These are phyloP conservation scores for Penicillium cinerascens DNA, from an alignment of 495 filamentous ascomycete species.

Conservation along the genomic window DNA sequence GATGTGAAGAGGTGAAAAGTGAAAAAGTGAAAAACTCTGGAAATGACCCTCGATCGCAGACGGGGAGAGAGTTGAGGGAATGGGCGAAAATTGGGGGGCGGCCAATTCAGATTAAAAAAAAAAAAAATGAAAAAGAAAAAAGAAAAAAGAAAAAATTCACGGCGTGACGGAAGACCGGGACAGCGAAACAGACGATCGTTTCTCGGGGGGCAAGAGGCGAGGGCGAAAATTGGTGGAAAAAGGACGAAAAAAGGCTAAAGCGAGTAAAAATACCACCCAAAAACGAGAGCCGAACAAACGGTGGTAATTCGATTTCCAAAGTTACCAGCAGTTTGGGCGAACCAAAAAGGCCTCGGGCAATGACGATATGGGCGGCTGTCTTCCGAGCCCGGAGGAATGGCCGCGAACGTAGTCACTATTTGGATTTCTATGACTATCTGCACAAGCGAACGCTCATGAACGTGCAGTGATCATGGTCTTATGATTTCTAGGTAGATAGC, in stretches of 20 bases:
- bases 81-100: slow-evolving; percentile 10
- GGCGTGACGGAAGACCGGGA: slow-evolving; percentile 14
- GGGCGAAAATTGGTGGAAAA: slow-evolving; percentile 9
- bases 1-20: slow-evolving; percentile 16
- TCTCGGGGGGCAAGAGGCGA: slow-evolving; percentile 34
- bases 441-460: too few relatives aligned
- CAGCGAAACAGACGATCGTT: slow-evolving; percentile 33
- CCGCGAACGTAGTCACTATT: slow-evolving; percentile 11
- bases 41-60: slow-evolving; percentile 15
- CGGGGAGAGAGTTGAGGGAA: slow-evolving; percentile 22
- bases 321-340: not conserved
- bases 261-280: slow-evolving; percentile 6
- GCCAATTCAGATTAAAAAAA: not conserved
- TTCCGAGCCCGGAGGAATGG: slow-evolving; percentile 28
- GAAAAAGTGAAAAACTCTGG: slow-evolving; percentile 18
- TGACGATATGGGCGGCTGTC: slow-evolving; percentile 26
- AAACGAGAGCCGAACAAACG: not conserved
- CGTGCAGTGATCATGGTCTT: too few relatives aligned
- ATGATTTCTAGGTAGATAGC: not conserved
- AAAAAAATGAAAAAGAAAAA: slow-evolving; percentile 29
- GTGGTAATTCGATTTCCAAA: slow-evolving; percentile 7
- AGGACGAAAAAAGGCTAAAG: slow-evolving; percentile 8
- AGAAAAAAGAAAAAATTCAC: slow-evolving; percentile 26
- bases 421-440: not conserved
- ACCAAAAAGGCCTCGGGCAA: slow-evolving; percentile 4